Conservation (phyloP, 73 alveolate species). For the Paramecium bursaria region DNA sequence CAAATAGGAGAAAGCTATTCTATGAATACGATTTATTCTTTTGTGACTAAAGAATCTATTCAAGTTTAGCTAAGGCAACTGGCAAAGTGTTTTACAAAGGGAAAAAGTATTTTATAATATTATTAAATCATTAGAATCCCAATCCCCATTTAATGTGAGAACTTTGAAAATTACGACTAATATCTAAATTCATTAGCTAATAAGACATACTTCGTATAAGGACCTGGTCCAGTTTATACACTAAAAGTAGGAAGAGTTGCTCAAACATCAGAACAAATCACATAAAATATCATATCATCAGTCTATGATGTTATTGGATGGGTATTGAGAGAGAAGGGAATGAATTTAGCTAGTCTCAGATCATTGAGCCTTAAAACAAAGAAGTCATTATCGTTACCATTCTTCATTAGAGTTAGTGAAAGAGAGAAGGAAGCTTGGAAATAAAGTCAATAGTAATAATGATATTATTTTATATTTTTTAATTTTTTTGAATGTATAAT, state of each 20-base stretch:
- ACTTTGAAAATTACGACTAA: constrained; percentile 18
- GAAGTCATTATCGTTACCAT: constrained; percentile 32
- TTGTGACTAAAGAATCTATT: constrained; percentile 86
- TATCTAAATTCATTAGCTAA: constrained; percentile 54
- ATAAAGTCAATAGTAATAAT: neutral
- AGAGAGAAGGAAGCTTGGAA: constrained; percentile 59
- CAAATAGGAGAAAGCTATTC: constrained; percentile 75
- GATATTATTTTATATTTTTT: neutral
- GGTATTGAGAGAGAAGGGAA: constrained; percentile 28
- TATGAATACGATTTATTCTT: constrained; percentile 87
- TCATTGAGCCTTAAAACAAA: neutral
- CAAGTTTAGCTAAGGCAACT: constrained; percentile 77
- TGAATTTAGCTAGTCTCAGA: constrained; percentile 52
- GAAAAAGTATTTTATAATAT: constrained; percentile 76
- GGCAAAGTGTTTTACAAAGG: constrained; percentile 89
- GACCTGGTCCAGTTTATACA: constrained; percentile 70
- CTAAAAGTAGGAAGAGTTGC: constrained; percentile 48
- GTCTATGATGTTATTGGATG: constrained; percentile 15
- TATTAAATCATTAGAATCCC: constrained; percentile 50
- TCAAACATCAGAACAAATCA: constrained; percentile 16
- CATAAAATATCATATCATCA: constrained; percentile 12
- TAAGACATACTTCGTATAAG: constrained; percentile 59
- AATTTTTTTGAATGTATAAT: neutral
- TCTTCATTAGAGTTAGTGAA: constrained; percentile 9
- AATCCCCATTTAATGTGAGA: constrained; percentile 57